Conservation (phyloP, 2,329 filamentous ascomycete species). For the Tolypocladium tropicale region DNA sequence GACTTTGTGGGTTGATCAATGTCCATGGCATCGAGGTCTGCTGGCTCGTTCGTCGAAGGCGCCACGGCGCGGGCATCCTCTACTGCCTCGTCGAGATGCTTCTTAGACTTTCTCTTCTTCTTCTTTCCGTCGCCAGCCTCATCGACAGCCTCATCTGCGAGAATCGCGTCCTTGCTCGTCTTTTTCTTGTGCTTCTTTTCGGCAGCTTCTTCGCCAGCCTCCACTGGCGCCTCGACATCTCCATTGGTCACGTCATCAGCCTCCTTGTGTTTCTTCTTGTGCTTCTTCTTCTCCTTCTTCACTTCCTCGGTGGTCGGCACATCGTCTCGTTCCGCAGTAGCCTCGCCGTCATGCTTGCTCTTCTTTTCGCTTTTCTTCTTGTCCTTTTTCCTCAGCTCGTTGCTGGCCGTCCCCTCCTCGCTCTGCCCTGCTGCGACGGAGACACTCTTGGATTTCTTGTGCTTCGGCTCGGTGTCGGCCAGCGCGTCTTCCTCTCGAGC, state of each 20-base stretch:
- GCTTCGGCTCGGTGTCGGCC: constrained; percentile 31
- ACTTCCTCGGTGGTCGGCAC: neutral
- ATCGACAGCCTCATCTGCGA: constrained; percentile 2
- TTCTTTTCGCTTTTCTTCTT: constrained; percentile 19
- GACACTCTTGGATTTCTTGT: constrained; percentile 41
- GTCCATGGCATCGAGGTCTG: constrained; percentile 27
- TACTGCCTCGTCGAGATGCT: constrained; percentile 16
- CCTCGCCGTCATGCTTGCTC: constrained; percentile 4
- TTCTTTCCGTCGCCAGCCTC: constrained; percentile 18
- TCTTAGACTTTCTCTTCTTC: constrained; percentile 20
- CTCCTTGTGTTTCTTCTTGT: constrained; percentile 19
- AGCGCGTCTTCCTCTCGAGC: constrained; percentile 30
- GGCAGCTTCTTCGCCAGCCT: constrained; percentile 4
- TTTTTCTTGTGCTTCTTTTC: constrained; percentile 21
- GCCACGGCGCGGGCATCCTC: constrained; percentile 9
- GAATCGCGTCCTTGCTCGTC: constrained; percentile 13
- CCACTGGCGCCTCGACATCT: constrained; percentile 9
- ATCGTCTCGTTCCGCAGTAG: constrained; percentile 6
- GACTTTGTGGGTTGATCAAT: constrained; percentile 21
- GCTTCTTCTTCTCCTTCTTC: constrained; percentile 6
- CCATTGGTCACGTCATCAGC: constrained; percentile 8
- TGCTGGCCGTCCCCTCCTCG: constrained; percentile 10
- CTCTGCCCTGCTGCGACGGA: constrained; percentile 13
- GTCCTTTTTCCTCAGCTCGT: constrained; percentile 16
- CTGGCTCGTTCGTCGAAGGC: constrained; percentile 6